Evolutionary conservation across 2,329 filamentous ascomycete genomes (phyloP), one percentile per base, ranked within the genome.

Genomic region (Alternaria triticimaculans): DNA sequence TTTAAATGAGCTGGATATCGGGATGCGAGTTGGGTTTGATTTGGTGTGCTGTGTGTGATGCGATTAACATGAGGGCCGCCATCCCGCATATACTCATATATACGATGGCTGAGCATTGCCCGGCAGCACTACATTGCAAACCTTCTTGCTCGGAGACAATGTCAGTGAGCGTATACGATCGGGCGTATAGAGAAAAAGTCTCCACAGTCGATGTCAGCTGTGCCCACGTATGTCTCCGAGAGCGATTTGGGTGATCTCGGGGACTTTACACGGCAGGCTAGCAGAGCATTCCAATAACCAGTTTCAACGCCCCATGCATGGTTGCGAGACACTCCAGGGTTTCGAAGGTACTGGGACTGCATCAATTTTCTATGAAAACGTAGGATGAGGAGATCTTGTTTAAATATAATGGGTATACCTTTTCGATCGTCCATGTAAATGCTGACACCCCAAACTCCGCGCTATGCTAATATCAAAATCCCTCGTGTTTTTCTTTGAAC

Each of bases 401-500:
- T 30, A 14, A 33, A 53, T 28, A 44, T 14, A 1, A 26, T 55
- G 53, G 53, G 53, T 55, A 55, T 55, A 55, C 37, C 43, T 46
- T 56, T 30, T 46, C 41, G 25, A 55, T 44, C 37, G 8, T 28
- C 53, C 23, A 2, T 44, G 53, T n/a, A 55, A 55, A 55, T 55
- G 53, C 53, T 55, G 37, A 25, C 53, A 55, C 25, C 23, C 33
- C 18, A 30, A 56, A 56, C 54, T 43, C 54, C 54, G 41, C 54
- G 41, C 54, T 56, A 56, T 56, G 54, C 37, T 21, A 30, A 18
- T 8, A 20, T 6, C 4, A 14, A 55, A 55, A n/a, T 23, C 44
- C 12, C 30, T 44, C 21, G 1, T 20, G 9, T 5, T 53, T n/a
- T 21, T 23, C 14, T 53, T 30, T 4, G 6, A 41, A 26, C 33